A percentile compares a stretch with the other conserved stretches of the same genome.
These are phyloP conservation scores for Wickerhamiella slavikovae DNA, from an alignment of 805 yeast species.

Conservation along the genomic window DNA sequence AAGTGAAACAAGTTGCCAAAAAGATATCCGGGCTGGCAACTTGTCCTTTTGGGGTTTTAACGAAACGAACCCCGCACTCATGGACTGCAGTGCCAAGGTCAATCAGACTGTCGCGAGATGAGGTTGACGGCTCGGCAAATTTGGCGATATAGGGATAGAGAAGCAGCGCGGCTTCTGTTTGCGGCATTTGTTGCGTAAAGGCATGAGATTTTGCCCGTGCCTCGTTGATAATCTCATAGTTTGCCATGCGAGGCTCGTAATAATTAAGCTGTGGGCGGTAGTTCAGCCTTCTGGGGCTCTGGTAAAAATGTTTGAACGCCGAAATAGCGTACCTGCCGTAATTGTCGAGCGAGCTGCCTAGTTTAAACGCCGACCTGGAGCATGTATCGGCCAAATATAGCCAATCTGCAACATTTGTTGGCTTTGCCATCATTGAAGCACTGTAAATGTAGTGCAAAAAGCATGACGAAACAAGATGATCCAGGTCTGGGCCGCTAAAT, in stretches of 20 bases:
- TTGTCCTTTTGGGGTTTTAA: too few species aligned
- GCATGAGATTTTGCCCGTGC: neutral
- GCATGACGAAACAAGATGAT: neutral
- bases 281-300: neutral
- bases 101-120: too few species aligned
- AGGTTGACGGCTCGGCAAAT: too few species aligned
- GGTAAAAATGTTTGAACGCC: slow-evolving; percentile 2
- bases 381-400: neutral
- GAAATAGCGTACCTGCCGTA: slow-evolving; percentile 1
- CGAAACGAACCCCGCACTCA: too few species aligned
- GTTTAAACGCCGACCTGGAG: neutral
- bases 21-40: too few species aligned
- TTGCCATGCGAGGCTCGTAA: slow-evolving; percentile 1
- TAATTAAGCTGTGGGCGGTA: neutral
- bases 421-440: slow-evolving; percentile 2
- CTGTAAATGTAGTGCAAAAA: slow-evolving; percentile 1
- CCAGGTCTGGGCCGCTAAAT: slow-evolving; percentile 1
- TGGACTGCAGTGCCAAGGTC: too few species aligned
- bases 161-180: too few species aligned
- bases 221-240: neutral
- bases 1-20: too few species aligned
- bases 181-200: too few species aligned
- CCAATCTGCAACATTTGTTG: slow-evolving; percentile 3
- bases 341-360: neutral
- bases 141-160: too few species aligned